Percentiles rank a stretch among this genome's conserved stretches.
Conservation (phyloP, 1,139 yeast species). For the Wickerhamiella infanticola region DNA sequence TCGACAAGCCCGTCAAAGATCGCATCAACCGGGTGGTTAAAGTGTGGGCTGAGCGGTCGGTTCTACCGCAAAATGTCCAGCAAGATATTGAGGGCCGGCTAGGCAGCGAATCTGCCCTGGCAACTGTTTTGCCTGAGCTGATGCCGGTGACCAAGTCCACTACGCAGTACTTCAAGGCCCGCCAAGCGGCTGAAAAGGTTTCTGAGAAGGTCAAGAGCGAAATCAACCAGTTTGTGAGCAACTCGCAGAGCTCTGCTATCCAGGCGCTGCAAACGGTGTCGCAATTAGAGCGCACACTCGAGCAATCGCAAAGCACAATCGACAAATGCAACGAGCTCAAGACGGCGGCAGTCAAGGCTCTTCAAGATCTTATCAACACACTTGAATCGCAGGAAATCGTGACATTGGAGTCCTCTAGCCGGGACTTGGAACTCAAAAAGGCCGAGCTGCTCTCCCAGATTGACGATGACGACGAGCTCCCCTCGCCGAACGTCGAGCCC, state of each 20-base stretch:
- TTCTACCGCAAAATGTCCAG: constrained; percentile 36
- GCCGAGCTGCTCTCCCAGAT: constrained; percentile 34
- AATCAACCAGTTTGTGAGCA: neutral
- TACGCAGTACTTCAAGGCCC: neutral
- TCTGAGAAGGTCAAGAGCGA: neutral
- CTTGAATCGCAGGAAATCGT: neutral
- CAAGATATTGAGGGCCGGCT: constrained; percentile 24
- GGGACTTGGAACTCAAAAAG: constrained; percentile 33
- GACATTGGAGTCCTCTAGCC: constrained; percentile 24
- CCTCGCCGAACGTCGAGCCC: constrained; percentile 10
- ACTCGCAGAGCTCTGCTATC: neutral
- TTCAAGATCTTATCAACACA: neutral
- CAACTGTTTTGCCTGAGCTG: neutral
- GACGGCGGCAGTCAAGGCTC: neutral
- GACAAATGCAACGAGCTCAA: neutral
- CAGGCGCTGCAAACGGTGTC: constrained; percentile 8
- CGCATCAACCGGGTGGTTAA: constrained; percentile 48
- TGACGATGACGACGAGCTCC: constrained; percentile 19
- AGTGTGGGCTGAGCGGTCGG: constrained; percentile 60
- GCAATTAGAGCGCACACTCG: neutral
- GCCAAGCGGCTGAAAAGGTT: neutral
- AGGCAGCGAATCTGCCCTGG: neutral
- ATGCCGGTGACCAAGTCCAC: neutral
- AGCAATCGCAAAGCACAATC: neutral
- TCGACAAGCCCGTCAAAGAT: constrained; percentile 28